phyloP scores from a whole-genome alignment of 495 filamentous ascomycete species.

The Aspergillus haitiensis region DNA sequence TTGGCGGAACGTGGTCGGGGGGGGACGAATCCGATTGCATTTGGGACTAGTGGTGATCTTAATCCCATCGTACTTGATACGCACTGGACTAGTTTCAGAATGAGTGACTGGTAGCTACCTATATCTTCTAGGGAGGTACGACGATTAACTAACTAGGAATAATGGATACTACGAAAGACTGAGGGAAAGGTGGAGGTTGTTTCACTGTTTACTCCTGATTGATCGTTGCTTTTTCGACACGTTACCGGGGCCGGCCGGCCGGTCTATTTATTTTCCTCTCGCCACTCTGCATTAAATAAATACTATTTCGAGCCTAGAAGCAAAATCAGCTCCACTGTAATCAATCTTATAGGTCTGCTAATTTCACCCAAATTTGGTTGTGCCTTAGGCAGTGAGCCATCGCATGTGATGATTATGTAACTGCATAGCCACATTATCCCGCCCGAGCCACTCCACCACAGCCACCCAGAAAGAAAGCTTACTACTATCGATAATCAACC shows the following conservation, averaged over 20 bases:
- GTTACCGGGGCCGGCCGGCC: neutral
- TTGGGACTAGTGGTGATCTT: too few relatives aligned
- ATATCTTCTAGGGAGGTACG: too few relatives aligned
- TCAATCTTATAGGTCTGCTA: neutral
- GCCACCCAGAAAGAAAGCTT: constrained; percentile 14
- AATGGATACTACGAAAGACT: too few relatives aligned
- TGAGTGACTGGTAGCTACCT: too few relatives aligned
- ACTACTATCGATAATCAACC: constrained; percentile 36
- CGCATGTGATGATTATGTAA: constrained; percentile 19
- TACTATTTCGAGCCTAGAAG: neutral
- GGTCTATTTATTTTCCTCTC: too few relatives aligned
- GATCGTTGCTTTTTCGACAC: neutral
- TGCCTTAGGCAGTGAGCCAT: neutral
- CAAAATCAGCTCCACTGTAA: neutral
- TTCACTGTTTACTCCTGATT: neutral
- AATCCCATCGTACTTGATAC: too few relatives aligned
- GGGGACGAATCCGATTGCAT: neutral
- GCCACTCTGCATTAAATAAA: too few relatives aligned
- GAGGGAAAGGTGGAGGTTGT: too few relatives aligned
- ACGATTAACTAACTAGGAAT: too few relatives aligned
- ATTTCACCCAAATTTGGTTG: too few relatives aligned
- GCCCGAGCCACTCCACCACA: constrained; percentile 8
- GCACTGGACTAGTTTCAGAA: too few relatives aligned
- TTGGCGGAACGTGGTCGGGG: neutral
- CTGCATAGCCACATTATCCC: constrained; percentile 15